Percentiles rank a stretch among this genome's conserved stretches.
phyloP scores from a whole-genome alignment of 306 rosid species.

The Lathyrus oleraceus region DNA sequence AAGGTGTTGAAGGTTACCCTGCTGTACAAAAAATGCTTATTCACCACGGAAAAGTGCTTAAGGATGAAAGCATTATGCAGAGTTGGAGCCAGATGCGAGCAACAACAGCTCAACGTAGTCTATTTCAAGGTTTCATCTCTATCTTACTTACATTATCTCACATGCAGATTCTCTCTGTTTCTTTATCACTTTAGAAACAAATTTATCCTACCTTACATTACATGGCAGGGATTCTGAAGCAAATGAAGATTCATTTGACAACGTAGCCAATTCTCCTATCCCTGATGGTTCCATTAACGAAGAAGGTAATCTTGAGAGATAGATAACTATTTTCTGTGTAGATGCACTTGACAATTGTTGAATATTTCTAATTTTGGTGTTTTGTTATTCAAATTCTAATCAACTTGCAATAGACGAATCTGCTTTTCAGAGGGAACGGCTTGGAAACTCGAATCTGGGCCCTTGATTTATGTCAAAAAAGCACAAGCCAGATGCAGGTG shows the following conservation, averaged over 20 bases:
- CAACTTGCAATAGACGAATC: conserved; percentile 41
- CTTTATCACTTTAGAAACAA: background rate
- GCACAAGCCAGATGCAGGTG: conserved; percentile 52
- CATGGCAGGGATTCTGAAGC: conserved; percentile 50
- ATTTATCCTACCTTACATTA: conserved; percentile 14
- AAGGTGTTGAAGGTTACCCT: conserved; percentile 68
- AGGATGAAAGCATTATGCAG: conserved; percentile 59
- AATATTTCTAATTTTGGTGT: conserved; percentile 19
- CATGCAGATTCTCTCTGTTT: background rate
- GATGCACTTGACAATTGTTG: conserved; percentile 9
- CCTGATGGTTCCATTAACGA: conserved; percentile 40
- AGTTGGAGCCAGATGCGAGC: conserved; percentile 32
- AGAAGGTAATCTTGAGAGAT: conserved; percentile 49
- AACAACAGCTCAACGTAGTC: conserved; percentile 40
- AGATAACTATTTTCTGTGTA: background rate
- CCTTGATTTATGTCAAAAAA: conserved; percentile 52
- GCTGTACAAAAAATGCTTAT: conserved; percentile 83
- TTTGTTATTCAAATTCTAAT: conserved; percentile 27
- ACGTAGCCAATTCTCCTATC: conserved; percentile 36
- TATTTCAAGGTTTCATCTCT: conserved; percentile 55
- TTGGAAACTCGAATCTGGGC: conserved; percentile 73
- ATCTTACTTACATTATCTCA: conserved; percentile 23
- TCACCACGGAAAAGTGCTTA: conserved; percentile 78
- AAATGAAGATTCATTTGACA: conserved; percentile 45
- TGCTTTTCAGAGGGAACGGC: conserved; percentile 72